A percentile compares a stretch with the other conserved stretches of the same genome.
Evolutionary conservation across 148 eudicot species (phyloP).

Genomic region (Chenopodium suecicum): DNA sequence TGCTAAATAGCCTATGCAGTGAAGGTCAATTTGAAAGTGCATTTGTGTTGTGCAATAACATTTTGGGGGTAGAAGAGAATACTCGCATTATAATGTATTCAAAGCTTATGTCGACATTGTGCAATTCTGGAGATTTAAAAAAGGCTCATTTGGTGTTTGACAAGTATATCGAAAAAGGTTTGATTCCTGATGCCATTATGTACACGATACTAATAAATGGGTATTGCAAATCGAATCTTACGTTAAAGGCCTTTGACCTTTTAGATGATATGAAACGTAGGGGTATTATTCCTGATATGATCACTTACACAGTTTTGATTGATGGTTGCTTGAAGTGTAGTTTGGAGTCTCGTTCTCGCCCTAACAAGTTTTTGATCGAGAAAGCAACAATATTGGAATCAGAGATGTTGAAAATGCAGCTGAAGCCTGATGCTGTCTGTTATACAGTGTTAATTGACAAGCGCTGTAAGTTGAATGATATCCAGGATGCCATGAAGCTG

Average conservation of each 20-base stretch:
- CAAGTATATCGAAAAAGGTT: constrained; percentile 40
- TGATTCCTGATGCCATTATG: constrained; percentile 50
- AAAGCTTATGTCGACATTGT: constrained; percentile 48
- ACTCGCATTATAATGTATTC: constrained; percentile 43
- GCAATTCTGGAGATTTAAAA: constrained; percentile 50
- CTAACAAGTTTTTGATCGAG: constrained; percentile 7
- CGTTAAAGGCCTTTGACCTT: constrained; percentile 46
- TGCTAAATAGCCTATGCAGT: constrained; percentile 47
- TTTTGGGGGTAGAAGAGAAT: constrained; percentile 28
- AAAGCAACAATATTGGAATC: constrained; percentile 23
- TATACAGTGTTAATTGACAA: constrained; percentile 56
- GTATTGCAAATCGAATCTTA: constrained; percentile 43
- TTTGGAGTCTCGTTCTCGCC: constrained; percentile 17
- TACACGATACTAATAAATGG: constrained; percentile 78
- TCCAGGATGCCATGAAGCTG: constrained; percentile 47
- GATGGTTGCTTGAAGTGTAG: constrained; percentile 46
- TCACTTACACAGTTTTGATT: constrained; percentile 64
- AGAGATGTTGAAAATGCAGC: constrained; percentile 45
- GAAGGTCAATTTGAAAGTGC: constrained; percentile 49
- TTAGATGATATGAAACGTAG: constrained; percentile 51
- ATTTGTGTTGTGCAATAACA: constrained; percentile 35
- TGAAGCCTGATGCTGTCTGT: constrained; percentile 44
- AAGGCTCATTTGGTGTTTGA: constrained; percentile 54
- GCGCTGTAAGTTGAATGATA: constrained; percentile 46
- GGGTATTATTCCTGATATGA: constrained; percentile 59